Conservation (phyloP, 257 asterid genomes). For the Ajuga chamaepitys region DNA sequence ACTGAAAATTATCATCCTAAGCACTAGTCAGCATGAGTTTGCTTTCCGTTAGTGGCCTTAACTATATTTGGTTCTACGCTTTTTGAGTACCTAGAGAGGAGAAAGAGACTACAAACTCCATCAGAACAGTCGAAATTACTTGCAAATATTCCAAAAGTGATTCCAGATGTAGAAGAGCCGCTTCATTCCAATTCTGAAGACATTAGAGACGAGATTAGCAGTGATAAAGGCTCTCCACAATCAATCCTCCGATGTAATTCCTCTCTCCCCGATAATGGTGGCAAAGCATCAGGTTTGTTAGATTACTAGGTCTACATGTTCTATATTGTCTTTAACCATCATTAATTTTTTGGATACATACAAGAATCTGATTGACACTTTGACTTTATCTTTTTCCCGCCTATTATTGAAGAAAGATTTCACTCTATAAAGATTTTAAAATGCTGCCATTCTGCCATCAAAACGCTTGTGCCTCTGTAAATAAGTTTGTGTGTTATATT, state of each 20-base stretch:
- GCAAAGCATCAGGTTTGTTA: slow-evolving; percentile 29
- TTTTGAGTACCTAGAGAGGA: slow-evolving; percentile 34
- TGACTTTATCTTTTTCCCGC: background rate
- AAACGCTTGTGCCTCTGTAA: background rate
- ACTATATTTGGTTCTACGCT: slow-evolving; percentile 26
- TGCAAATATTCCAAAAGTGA: slow-evolving; percentile 39
- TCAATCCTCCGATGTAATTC: slow-evolving; percentile 15
- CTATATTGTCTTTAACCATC: background rate
- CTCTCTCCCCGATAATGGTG: slow-evolving; percentile 4
- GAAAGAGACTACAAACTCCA: slow-evolving; percentile 38
- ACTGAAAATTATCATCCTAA: background rate
- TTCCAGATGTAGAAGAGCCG: slow-evolving; percentile 35
- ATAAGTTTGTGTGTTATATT: background rate
- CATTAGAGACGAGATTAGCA: slow-evolving; percentile 6
- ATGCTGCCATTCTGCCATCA: background rate
- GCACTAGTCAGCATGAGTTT: background rate
- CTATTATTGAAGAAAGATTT: background rate
- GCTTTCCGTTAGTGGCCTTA: slow-evolving; percentile 26
- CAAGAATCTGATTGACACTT: background rate
- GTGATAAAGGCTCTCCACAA: slow-evolving; percentile 18
- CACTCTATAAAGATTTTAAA: background rate
- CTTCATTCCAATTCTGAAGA: slow-evolving; percentile 24
- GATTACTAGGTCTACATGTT: background rate
- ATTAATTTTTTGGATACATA: background rate
- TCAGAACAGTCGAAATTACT: slow-evolving; percentile 39